phyloP scores from a whole-genome alignment of 148 eudicot genomes.

The Rhododendron ovatum region DNA sequence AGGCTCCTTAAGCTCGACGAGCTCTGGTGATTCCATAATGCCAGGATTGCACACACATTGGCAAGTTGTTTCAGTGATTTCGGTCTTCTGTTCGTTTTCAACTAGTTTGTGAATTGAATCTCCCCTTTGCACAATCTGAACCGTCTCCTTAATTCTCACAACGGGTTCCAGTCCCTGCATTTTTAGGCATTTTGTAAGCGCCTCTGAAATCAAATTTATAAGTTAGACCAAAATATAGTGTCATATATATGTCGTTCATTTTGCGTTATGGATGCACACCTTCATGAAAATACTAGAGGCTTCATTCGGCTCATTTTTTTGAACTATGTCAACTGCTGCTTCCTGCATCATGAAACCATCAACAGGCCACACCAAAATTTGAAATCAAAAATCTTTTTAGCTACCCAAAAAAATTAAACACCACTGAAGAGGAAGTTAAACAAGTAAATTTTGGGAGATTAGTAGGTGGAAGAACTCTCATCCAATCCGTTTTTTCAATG shows the following conservation, averaged over 20 bases:
- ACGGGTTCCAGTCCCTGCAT: conserved; percentile 26
- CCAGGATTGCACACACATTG: conserved; percentile 18
- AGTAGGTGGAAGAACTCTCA: too few species aligned
- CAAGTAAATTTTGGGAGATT: too few species aligned
- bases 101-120: not conserved
- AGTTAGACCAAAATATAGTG: not conserved
- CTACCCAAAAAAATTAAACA: not conserved
- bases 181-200: too few species aligned
- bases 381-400: not conserved
- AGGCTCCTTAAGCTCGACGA: conserved; percentile 21
- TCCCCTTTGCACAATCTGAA: not conserved
- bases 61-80: conserved; percentile 16
- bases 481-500: too few species aligned
- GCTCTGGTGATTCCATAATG: conserved; percentile 14
- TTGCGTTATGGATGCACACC: conserved; percentile 3
- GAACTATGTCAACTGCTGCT: conserved; percentile 33
- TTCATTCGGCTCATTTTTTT: conserved; percentile 25
- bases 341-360: conserved; percentile 17
- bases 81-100: not conserved
- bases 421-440: not conserved
- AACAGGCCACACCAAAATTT: not conserved
- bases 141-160: not conserved
- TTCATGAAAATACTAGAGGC: conserved; percentile 19
- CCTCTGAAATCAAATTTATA: not conserved
- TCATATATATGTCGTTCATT: not conserved